Evolutionary conservation across 1,139 yeast species (phyloP), one percentile per base, ranked within the genome.

Genomic region (Taphrina pruni): DNA sequence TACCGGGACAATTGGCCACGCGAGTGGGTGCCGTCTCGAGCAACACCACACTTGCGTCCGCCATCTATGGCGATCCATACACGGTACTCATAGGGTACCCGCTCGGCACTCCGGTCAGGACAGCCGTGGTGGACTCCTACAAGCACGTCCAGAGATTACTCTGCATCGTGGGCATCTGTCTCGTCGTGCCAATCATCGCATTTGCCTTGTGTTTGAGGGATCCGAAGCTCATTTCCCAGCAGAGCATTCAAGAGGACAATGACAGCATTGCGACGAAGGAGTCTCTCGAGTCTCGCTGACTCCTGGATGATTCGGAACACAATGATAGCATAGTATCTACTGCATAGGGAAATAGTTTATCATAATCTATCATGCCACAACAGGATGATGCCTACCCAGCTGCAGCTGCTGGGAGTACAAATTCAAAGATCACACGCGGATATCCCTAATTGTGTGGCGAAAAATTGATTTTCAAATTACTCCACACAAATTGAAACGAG

Each of bases 101-200:
- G 20, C 26, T 52, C 14, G 70, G 70, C 50, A 69, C 74, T 1
- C 71, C 69, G 17, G 51, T 70, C 43, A 70, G 75, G 26, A 54
- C 65, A 32, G 72, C 69, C 36, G 69, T 74, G 43, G 61, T 67
- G 14, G 55, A 41, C 17, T 73, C 75, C 14, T 74, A 73, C 68
- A 45, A 60, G 21, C 70, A 72, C 45, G 74, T 73, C 21, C 93
- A 88, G 78, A 81, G 81, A 75, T 77, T 85, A 70, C 82, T 87
- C 75, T 82, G 87, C 70, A 78, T 86, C 66, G 83, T 85, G 39
- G 90, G 89, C 14, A 76, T 87, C 26, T 65, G 69, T 36, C 51
- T 65, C 17, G 61, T 52, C 48, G 35, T 65, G 3, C 69, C 69
- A 8, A 38, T 65, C 46, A 51, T 57, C 21, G 56, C 41, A 21